These are phyloP conservation scores for Hondaea fermentalgiana DNA, from an alignment of 108 stramenopile genomes.

Conservation along the genomic window DNA sequence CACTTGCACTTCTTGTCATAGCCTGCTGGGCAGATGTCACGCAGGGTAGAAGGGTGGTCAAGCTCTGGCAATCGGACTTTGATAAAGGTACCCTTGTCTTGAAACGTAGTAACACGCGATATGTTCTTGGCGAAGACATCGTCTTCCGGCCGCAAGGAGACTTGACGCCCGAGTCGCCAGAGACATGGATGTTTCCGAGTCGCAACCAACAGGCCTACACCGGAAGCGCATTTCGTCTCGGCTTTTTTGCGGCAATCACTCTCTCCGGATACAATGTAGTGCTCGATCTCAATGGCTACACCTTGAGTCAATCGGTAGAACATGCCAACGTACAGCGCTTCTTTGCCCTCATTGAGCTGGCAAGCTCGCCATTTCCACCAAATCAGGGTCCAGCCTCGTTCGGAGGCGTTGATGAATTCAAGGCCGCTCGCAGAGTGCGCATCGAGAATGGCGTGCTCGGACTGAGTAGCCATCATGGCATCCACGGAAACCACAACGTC, in stretches of 20 bases:
- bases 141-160: background rate
- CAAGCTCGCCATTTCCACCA: conserved; percentile 17
- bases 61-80: background rate
- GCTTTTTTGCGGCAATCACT: conserved; percentile 29
- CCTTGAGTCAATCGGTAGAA: conserved; percentile 2
- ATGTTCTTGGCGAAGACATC: conserved; percentile 27
- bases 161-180: background rate
- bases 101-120: background rate
- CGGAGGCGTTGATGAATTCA: background rate
- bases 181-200: background rate
- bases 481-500: conserved; percentile 32
- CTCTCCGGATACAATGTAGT: conserved; percentile 10
- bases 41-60: too few relatives aligned
- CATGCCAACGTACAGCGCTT: conserved; percentile 34
- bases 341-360: conserved; percentile 31
- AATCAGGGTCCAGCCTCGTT: conserved; percentile 25
- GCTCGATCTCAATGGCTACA: conserved; percentile 25
- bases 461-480: conserved; percentile 26
- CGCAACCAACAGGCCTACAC: background rate
- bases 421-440: background rate
- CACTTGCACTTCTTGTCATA: too few relatives aligned
- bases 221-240: conserved; percentile 7
- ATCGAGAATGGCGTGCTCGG: conserved; percentile 21
- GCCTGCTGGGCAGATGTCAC: too few relatives aligned
- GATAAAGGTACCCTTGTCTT: background rate